Evolutionary conservation across 306 rosid genomes (phyloP).

Genomic region (Ceratonia siliqua): DNA sequence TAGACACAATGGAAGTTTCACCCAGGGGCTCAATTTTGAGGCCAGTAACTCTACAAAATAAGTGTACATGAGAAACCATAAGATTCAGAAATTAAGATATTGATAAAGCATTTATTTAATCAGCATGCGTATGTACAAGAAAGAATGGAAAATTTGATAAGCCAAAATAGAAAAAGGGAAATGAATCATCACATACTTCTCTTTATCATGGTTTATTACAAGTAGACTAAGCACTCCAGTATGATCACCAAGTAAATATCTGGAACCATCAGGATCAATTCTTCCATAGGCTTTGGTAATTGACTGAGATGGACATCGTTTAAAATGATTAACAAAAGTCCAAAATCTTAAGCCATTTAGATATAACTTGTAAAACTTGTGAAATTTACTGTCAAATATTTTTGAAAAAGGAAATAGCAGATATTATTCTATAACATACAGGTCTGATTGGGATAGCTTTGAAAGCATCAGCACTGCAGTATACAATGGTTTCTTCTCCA

Average conservation of each 20-base stretch:
- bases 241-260: slow-evolving; percentile 96
- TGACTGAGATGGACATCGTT: slow-evolving; percentile 49
- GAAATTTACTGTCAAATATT: slow-evolving; percentile 2
- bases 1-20: slow-evolving; percentile 94
- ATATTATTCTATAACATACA: slow-evolving; percentile 50
- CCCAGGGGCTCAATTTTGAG: slow-evolving; percentile 95
- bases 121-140: neutral
- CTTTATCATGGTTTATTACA: slow-evolving; percentile 95
- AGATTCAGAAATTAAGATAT: slow-evolving; percentile 2
- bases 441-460: slow-evolving; percentile 91
- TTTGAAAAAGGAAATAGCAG: slow-evolving; percentile 18
- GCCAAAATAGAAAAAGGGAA: slow-evolving; percentile 3
- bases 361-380: neutral
- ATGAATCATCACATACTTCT: slow-evolving; percentile 57
- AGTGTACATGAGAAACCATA: slow-evolving; percentile 20
- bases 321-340: slow-evolving; percentile 31
- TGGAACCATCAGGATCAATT: slow-evolving; percentile 96
- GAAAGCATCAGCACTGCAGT: slow-evolving; percentile 92
- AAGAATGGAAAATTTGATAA: neutral
- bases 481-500: slow-evolving; percentile 97
- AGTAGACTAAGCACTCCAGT: slow-evolving; percentile 90
- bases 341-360: neutral
- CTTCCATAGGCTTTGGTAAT: slow-evolving; percentile 92
- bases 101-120: neutral
- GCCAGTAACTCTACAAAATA: slow-evolving; percentile 82